phyloP scores from a whole-genome alignment of 495 filamentous ascomycete genomes.

The Daldinia bambusicola region DNA sequence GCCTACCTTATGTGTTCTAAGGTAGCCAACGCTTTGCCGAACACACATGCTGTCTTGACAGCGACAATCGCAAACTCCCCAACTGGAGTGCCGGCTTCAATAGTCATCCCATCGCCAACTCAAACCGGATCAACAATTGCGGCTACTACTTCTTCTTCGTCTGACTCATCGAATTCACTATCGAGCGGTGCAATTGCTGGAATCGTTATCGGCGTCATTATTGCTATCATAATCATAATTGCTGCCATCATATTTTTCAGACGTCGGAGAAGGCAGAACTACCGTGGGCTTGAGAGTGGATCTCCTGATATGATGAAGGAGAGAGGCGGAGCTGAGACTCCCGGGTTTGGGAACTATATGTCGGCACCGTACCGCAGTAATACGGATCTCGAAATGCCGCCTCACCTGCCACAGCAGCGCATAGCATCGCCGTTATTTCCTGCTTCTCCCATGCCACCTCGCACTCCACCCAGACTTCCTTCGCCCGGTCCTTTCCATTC shows the following conservation, averaged over 20 bases:
- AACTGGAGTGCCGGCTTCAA: constrained; percentile 37
- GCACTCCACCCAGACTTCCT: constrained; percentile 21
- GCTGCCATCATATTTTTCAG: constrained; percentile 55
- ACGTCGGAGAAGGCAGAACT: constrained; percentile 51
- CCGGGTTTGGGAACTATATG: constrained; percentile 29
- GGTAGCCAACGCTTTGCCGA: constrained; percentile 61
- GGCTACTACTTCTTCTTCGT: constrained; percentile 7
- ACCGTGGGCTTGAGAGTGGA: constrained; percentile 52
- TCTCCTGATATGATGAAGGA: constrained; percentile 53
- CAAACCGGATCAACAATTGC: constrained; percentile 24
- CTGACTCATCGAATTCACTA: constrained; percentile 38
- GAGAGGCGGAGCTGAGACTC: constrained; percentile 35
- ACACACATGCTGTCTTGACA: constrained; percentile 69
- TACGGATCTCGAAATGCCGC: constrained; percentile 19
- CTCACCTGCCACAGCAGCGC: constrained; percentile 12
- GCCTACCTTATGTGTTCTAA: constrained; percentile 69
- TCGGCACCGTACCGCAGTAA: constrained; percentile 28
- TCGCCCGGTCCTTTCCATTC: constrained; percentile 41
- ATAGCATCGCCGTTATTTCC: constrained; percentile 33
- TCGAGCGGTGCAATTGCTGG: constrained; percentile 57
- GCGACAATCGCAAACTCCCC: constrained; percentile 52
- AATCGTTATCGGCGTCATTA: constrained; percentile 57
- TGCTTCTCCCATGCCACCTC: constrained; percentile 19
- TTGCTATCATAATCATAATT: constrained; percentile 52
- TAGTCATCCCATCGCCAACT: constrained; percentile 23